Conservation (phyloP, 768 basidiomycete species). For the Roridomyces roridus region DNA sequence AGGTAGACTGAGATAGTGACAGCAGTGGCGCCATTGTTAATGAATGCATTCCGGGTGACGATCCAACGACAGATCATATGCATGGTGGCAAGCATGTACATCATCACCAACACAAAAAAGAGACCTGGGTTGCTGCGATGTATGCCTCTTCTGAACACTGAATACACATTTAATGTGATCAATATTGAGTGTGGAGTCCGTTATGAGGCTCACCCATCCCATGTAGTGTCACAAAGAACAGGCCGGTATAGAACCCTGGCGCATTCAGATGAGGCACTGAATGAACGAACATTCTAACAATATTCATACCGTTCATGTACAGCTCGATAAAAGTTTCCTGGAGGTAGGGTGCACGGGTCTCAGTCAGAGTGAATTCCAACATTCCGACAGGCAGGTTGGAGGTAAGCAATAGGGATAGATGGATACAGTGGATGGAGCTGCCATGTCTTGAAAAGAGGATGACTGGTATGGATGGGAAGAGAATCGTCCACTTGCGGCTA, state of each 20-base stretch:
- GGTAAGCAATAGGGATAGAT: no score
- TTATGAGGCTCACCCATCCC: neutral
- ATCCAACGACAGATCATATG: slow-evolving; percentile 11
- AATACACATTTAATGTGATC: no score
- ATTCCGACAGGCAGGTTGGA: no score
- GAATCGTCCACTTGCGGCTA: no score
- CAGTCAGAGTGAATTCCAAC: no score
- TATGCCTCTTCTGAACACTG: neutral
- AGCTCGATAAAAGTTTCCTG: neutral
- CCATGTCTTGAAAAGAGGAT: no score
- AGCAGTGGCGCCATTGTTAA: slow-evolving; percentile 2
- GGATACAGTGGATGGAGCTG: no score
- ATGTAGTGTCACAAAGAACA: neutral
- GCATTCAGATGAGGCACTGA: neutral
- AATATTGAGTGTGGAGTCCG: neutral
- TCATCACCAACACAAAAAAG: neutral
- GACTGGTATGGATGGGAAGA: no score
- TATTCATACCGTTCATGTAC: neutral
- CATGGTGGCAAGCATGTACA: slow-evolving; percentile 15
- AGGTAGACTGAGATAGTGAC: neutral
- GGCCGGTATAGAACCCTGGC: neutral
- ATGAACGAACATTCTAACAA: neutral
- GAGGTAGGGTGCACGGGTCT: neutral
- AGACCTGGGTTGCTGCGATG: neutral
- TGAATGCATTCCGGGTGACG: slow-evolving; percentile 4